Percentiles rank a stretch among this genome's conserved stretches.
phyloP scores from a whole-genome alignment of 257 asterid genomes.

The Petunia axillaris region DNA sequence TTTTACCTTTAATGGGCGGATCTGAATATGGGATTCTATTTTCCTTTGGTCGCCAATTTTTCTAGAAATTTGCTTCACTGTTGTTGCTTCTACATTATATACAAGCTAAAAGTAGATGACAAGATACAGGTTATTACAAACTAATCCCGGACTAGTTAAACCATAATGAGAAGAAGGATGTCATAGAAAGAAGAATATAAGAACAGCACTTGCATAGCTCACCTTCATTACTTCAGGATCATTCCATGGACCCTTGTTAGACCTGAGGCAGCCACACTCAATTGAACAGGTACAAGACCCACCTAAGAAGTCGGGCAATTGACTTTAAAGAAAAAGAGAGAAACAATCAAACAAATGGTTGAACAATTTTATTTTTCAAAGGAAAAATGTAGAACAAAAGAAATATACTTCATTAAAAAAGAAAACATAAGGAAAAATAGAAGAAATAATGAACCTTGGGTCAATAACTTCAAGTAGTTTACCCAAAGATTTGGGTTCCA shows the following conservation, averaged over 20 bases:
- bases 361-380: conserved; percentile 13
- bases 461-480: conserved; percentile 78
- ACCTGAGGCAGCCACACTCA: conserved; percentile 93
- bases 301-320: conserved; percentile 90
- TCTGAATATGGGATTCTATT: conserved; percentile 43
- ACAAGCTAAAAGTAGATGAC: conserved; percentile 56
- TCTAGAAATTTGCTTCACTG: conserved; percentile 50
- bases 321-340: conserved; percentile 50
- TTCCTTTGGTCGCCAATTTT: conserved; percentile 52
- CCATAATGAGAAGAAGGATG: neutral
- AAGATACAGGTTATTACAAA: neutral
- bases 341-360: conserved; percentile 35
- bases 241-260: conserved; percentile 94
- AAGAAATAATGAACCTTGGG: conserved; percentile 55
- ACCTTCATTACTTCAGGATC: conserved; percentile 95
- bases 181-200: neutral
- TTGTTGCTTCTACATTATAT: conserved; percentile 52
- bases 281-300: conserved; percentile 80
- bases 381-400: conserved; percentile 14
- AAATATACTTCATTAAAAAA: too few species aligned
- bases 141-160: conserved; percentile 15
- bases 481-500: conserved; percentile 78
- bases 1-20: conserved; percentile 55
- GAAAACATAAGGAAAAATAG: neutral
- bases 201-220: conserved; percentile 15